Percentiles rank a stretch among this genome's conserved stretches.
phyloP scores from a whole-genome alignment of 306 rosid genomes.

The Vigna unguiculata region DNA sequence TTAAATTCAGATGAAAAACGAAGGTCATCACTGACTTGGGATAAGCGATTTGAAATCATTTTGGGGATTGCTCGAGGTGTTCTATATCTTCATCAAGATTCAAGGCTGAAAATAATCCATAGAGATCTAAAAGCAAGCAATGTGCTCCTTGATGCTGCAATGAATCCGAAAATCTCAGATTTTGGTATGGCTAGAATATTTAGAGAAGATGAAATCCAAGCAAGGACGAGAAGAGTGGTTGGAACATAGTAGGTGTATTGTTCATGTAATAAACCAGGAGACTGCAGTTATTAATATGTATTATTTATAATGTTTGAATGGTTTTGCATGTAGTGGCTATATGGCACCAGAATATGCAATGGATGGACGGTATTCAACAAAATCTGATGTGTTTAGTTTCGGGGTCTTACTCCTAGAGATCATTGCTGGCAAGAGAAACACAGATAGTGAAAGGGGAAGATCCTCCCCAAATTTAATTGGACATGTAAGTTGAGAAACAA shows the following conservation, averaged over 20 bases:
- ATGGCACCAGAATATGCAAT: slow-evolving; percentile 58
- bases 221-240: slow-evolving; percentile 48
- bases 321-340: slow-evolving; percentile 43
- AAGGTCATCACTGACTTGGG: slow-evolving; percentile 44
- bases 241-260: slow-evolving; percentile 56
- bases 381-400: slow-evolving; percentile 56
- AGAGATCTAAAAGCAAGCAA: slow-evolving; percentile 61
- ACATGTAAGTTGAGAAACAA: slow-evolving; percentile 28
- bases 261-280: background rate
- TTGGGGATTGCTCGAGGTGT: slow-evolving; percentile 51
- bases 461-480: slow-evolving; percentile 45
- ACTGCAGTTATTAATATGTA: background rate
- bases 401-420: slow-evolving; percentile 54
- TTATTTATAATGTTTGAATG: background rate
- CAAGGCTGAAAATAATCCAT: slow-evolving; percentile 51
- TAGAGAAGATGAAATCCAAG: slow-evolving; percentile 44
- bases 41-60: slow-evolving; percentile 42
- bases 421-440: slow-evolving; percentile 43
- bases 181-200: slow-evolving; percentile 61
- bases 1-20: slow-evolving; percentile 22
- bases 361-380: slow-evolving; percentile 52
- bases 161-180: slow-evolving; percentile 58
- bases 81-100: slow-evolving; percentile 59
- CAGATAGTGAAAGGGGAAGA: slow-evolving; percentile 23
- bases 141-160: slow-evolving; percentile 45